A percentile compares a stretch with the other conserved stretches of the same genome.
Evolutionary conservation across 495 filamentous ascomycete genomes (phyloP).

Genomic region (Ascodesmis nigricans): DNA sequence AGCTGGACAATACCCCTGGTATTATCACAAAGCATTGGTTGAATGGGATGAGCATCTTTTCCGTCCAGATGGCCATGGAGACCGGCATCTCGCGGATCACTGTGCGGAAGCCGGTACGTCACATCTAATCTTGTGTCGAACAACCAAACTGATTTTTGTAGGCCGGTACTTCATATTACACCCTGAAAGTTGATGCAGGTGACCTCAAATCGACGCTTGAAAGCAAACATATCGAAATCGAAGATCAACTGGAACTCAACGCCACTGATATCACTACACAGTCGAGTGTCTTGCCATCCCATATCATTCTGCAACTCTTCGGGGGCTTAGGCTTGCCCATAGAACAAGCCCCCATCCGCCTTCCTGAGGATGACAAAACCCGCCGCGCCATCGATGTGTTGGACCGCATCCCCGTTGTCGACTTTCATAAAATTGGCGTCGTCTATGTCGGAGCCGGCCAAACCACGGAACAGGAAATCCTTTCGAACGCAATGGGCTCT

Average conservation of each 20-base stretch:
- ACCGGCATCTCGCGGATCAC: slow-evolving; percentile 33
- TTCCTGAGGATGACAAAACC: slow-evolving; percentile 66
- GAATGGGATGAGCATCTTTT: slow-evolving; percentile 67
- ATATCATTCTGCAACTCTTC: slow-evolving; percentile 61
- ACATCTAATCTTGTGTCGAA: background rate
- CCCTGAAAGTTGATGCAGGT: slow-evolving; percentile 17
- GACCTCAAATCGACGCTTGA: slow-evolving; percentile 10
- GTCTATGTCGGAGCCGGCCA: slow-evolving; percentile 78
- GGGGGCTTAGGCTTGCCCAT: slow-evolving; percentile 42
- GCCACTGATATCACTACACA: background rate
- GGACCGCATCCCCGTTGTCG: slow-evolving; percentile 73
- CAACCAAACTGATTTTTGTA: slow-evolving; percentile 2
- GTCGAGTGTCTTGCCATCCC: slow-evolving; percentile 43
- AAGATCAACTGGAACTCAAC: background rate
- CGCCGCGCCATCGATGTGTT: slow-evolving; percentile 54
- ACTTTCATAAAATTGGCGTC: slow-evolving; percentile 86
- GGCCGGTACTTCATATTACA: slow-evolving; percentile 21
- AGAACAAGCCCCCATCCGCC: slow-evolving; percentile 44
- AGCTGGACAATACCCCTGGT: slow-evolving; percentile 18
- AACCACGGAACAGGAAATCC: slow-evolving; percentile 54
- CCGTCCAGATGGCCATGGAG: slow-evolving; percentile 53
- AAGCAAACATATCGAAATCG: slow-evolving; percentile 2
- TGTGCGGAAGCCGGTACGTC: slow-evolving; percentile 19
- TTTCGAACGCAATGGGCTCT: slow-evolving; percentile 63
- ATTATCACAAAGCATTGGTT: slow-evolving; percentile 58